Conservation (phyloP, 306 rosid genomes). For the Heteromeles arbutifolia region DNA sequence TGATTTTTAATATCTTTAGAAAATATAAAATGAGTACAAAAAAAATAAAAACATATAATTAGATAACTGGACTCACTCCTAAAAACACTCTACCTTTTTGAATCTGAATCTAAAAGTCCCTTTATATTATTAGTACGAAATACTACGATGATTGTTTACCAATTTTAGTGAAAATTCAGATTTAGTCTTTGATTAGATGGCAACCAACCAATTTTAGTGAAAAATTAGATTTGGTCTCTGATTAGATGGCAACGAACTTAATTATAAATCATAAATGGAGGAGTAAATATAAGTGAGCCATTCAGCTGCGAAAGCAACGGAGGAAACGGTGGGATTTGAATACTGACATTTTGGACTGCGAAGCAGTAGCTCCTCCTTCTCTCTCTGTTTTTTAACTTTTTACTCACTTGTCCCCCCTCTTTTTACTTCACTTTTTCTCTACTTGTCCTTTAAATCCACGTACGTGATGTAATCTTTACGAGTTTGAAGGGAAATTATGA, state of each 20-base stretch:
- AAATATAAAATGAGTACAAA: too few species aligned
- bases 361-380: not conserved
- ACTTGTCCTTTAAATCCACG: not conserved
- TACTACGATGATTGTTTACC: not conserved
- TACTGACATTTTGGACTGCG: not conserved
- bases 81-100: too few species aligned
- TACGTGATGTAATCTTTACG: not conserved
- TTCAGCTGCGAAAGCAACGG: not conserved
- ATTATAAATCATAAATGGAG: not conserved
- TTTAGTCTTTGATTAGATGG: too few species aligned
- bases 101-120: too few species aligned
- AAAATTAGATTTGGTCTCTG: too few species aligned
- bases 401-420: not conserved
- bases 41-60: too few species aligned
- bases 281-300: not conserved
- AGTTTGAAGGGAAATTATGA: not conserved
- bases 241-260: too few species aligned
- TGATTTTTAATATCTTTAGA: too few species aligned
- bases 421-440: conserved; percentile 1
- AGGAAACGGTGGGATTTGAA: not conserved
- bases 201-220: too few species aligned
- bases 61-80: too few species aligned
- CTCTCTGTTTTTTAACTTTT: not conserved
- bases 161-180: too few species aligned
- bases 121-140: too few species aligned